Conservation (phyloP, 345 rosid genomes). For the Sisymbrium irio region DNA sequence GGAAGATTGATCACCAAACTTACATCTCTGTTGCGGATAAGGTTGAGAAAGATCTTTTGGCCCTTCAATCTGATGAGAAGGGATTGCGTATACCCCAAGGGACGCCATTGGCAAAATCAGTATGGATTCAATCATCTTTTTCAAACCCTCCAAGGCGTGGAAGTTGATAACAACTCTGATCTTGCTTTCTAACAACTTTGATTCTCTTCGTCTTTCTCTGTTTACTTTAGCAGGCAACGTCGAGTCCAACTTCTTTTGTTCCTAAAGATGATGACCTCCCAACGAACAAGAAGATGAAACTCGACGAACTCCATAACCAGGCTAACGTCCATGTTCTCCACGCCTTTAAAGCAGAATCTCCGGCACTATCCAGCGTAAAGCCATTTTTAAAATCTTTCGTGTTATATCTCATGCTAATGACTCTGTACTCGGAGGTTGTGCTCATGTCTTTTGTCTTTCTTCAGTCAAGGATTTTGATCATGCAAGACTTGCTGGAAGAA, state of each 20-base stretch:
- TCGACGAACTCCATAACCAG: not conserved
- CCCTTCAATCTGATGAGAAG: too few relatives aligned
- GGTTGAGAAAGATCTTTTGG: too few relatives aligned
- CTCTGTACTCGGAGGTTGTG: not conserved
- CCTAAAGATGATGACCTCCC: not conserved
- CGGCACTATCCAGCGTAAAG: slow-evolving; percentile 6
- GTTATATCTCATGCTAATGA: not conserved
- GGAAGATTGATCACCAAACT: too few relatives aligned
- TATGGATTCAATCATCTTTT: too few relatives aligned
- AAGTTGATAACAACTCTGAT: not conserved
- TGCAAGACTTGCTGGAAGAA: slow-evolving; percentile 8
- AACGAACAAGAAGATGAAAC: not conserved
- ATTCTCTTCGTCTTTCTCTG: not conserved
- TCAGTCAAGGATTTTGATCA: not conserved
- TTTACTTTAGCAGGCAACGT: not conserved
- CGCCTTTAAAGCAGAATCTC: slow-evolving; percentile 6
- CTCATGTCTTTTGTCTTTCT: not conserved
- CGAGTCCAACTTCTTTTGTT: not conserved
- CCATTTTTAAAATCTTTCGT: not conserved
- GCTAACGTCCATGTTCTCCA: slow-evolving; percentile 9
- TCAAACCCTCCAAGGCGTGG: too few relatives aligned
- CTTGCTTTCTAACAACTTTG: not conserved
- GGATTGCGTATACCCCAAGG: too few relatives aligned
- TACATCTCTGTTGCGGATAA: too few relatives aligned
- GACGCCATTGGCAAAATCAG: too few relatives aligned